These are phyloP conservation scores for Scedosporium boydii DNA, from an alignment of 2,329 filamentous ascomycete species.

Conservation along the genomic window DNA sequence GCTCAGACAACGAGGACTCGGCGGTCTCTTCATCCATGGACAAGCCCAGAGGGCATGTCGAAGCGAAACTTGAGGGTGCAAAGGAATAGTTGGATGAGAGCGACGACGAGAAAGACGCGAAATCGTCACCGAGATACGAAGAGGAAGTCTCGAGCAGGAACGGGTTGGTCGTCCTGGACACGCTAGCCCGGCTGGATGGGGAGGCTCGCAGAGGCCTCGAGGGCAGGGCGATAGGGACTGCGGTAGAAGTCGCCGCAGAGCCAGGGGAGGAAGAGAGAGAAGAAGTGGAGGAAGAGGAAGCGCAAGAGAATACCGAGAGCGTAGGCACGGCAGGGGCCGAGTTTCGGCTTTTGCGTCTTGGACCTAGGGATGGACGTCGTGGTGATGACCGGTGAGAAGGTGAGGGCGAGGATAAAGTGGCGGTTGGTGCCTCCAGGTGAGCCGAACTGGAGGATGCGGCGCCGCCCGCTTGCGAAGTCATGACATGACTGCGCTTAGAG, in stretches of 20 bases:
- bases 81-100: neutral
- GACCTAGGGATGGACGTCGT: neutral
- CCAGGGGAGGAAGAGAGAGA: neutral
- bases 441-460: neutral
- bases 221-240: neutral
- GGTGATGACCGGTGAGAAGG: neutral
- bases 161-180: neutral
- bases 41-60: neutral
- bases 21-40: constrained; percentile 2
- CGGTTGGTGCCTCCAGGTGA: neutral
- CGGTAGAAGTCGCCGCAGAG: neutral
- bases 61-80: neutral
- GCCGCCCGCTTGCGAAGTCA: neutral
- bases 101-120: neutral
- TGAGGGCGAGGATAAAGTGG: neutral
- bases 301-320: neutral
- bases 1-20: constrained; percentile 3
- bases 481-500: neutral
- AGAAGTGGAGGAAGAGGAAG: neutral
- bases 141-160: neutral
- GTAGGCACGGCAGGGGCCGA: neutral
- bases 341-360: neutral
- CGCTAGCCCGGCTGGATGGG: neutral
- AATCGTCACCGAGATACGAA: neutral
- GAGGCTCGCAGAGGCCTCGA: neutral